Base-by-base conservation (phyloP, 306 rosid genomes). In the Prunus kanzakura region DNA sequence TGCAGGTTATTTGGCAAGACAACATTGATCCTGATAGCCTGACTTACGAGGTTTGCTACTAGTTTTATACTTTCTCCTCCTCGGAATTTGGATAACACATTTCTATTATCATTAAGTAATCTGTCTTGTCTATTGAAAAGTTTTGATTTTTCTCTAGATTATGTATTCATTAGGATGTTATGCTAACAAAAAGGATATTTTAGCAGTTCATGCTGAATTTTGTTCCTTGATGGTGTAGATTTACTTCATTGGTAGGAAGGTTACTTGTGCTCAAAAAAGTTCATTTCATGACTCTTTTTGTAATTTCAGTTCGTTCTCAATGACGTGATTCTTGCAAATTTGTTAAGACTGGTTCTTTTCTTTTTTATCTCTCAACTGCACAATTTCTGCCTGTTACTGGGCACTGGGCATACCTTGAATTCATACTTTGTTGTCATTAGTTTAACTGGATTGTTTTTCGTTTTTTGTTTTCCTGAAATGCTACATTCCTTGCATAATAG, bases 21-120 rank as follows among this genome's bases (percentile, higher is more conserved):
- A n/a, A n/a, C n/a, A n/a, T n/a, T n/a, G n/a, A n/a, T n/a, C n/a
- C n/a, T n/a, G n/a, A n/a, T n/a, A 86, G 81, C 88, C 89, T 96
- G 99, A 85, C 96, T 81, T 92, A 96, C 13, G 97, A 91, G 99
- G 99, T 96, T 78, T 75, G 51, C 72, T 52, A 67, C 68, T 25
- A 57, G 45, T 74, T 75, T 67, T 20, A 8, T 22, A 60, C n/a
- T 72, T 76, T 64, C 54, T 78, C 60, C 62, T 64, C 51, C 38
- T 19, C 32, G 18, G 3, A 51, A 57, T 22, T 23, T 72, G n/a
- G 76, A 41, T 38, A 30, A 43, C 3, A 46, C 8, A 60, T 16
- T 60, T 46, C 11, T 45, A 22, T 27, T 27, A 58, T 57, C 6
- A 73, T 9, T 41, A 58, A 38, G 38, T 8, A 22, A 22, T 58